These are phyloP conservation scores for Blastocystis sp. DNA, from an alignment of 352 stramenopile species.

Conservation along the genomic window DNA sequence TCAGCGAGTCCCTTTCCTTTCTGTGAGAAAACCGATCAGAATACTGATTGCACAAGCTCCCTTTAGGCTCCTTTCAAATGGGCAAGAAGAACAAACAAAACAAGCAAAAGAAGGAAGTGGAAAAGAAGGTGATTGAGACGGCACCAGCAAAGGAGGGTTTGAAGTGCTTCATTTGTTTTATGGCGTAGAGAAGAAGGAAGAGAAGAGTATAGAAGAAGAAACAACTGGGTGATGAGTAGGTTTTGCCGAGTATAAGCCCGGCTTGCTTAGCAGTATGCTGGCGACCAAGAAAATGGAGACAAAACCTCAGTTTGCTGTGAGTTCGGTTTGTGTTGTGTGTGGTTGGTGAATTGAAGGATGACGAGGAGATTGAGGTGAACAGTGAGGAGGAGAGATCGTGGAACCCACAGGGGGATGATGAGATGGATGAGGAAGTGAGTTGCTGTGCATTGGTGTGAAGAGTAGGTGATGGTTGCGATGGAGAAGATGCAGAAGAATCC, in stretches of 20 bases:
- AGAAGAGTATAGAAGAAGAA: conserved; percentile 3
- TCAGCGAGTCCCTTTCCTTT: background rate
- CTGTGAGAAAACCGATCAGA: background rate
- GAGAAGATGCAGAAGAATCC: conserved; percentile 63
- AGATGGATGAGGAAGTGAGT: conserved; percentile 58
- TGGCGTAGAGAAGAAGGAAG: conserved; percentile 5
- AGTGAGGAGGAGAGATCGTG: conserved; percentile 53
- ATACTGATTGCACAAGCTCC: background rate
- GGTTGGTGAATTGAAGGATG: conserved; percentile 32
- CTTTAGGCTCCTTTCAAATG: background rate
- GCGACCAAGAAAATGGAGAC: conserved; percentile 42
- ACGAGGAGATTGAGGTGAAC: conserved; percentile 66
- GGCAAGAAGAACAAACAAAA: background rate
- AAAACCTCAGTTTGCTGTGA: conserved; percentile 58
- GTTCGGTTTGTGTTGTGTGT: background rate
- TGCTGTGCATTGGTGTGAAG: background rate
- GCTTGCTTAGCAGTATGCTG: conserved; percentile 36
- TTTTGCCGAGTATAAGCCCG: conserved; percentile 35
- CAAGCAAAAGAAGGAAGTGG: background rate
- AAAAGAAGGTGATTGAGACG: background rate
- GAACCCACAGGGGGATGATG: conserved; percentile 47
- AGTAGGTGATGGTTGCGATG: conserved; percentile 29
- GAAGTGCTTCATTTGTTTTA: background rate
- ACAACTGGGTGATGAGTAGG: background rate
- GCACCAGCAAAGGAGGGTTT: background rate